Conservation (phyloP, 2,329 filamentous ascomycete genomes). For the Seiridium cupressi region DNA sequence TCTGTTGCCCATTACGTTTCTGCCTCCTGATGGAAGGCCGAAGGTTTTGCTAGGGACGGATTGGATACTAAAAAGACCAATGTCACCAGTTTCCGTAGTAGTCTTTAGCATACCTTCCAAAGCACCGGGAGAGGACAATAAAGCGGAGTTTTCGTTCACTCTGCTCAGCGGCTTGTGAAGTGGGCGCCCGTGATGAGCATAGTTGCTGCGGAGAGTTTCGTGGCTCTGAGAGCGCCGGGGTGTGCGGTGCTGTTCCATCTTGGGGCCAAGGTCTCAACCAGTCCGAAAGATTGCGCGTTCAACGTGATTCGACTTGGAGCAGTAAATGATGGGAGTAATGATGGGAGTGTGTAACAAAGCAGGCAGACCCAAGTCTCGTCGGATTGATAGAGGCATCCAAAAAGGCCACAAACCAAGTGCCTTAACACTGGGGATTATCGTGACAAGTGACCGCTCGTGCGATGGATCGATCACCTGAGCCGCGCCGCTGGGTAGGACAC, state of each 20-base stretch:
- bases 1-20: conserved; percentile 25
- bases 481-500: background rate
- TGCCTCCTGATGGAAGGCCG: conserved; percentile 18
- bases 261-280: background rate
- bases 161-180: conserved; percentile 40
- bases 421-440: background rate
- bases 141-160: conserved; percentile 39
- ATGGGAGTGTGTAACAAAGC: conserved; percentile 1
- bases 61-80: conserved; percentile 58
- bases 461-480: background rate
- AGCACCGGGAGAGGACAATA: conserved; percentile 49
- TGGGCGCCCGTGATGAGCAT: conserved; percentile 19
- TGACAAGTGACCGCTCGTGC: background rate
- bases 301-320: background rate
- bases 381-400: conserved; percentile 5
- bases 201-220: conserved; percentile 24
- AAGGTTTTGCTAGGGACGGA: conserved; percentile 28
- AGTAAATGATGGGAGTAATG: conserved; percentile 1
- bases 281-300: background rate
- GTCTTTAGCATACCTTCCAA: conserved; percentile 66
- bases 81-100: conserved; percentile 65
- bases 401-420: background rate
- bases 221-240: conserved; percentile 30
- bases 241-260: conserved; percentile 17
- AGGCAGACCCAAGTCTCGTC: conserved; percentile 3